Percentiles rank a stretch among this genome's conserved stretches.
These are phyloP conservation scores for Dionaea muscipula DNA, from an alignment of 179 eudicot genomes.

Conservation along the genomic window DNA sequence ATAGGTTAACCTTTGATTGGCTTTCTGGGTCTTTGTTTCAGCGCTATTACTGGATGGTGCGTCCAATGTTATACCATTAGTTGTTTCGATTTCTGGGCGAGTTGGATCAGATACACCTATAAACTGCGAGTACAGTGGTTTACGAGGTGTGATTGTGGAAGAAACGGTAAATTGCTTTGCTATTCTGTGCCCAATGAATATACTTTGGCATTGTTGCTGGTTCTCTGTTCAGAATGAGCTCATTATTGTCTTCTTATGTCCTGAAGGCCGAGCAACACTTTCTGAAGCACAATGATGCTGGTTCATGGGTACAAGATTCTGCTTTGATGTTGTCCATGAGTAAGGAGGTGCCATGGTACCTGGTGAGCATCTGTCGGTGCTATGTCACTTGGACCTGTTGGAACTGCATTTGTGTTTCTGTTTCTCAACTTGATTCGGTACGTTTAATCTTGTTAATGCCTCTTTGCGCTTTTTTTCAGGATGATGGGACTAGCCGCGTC, in stretches of 20 bases:
- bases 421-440: not conserved
- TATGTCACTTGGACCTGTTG: not conserved
- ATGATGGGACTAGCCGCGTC: slow-evolving; percentile 82
- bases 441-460: not conserved
- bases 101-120: slow-evolving; percentile 83
- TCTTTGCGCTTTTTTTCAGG: slow-evolving; percentile 29
- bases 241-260: not conserved
- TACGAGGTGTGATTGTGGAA: slow-evolving; percentile 88
- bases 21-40: slow-evolving; percentile 21
- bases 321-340: slow-evolving; percentile 81
- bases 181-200: not conserved
- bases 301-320: slow-evolving; percentile 99
- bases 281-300: slow-evolving; percentile 91
- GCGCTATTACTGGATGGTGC: slow-evolving; percentile 74
- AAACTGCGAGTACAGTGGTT: slow-evolving; percentile 72
- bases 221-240: not conserved
- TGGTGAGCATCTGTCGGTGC: slow-evolving; percentile 39
- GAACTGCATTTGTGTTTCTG: not conserved
- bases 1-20: slow-evolving; percentile 1
- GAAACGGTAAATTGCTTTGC: slow-evolving; percentile 45
- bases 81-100: slow-evolving; percentile 78
- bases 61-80: slow-evolving; percentile 62
- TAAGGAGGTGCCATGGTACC: slow-evolving; percentile 91
- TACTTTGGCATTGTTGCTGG: not conserved
- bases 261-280: slow-evolving; percentile 92